Base-by-base conservation (phyloP, 2,329 filamentous ascomycete genomes). In the Xylariaceae sp. region DNA sequence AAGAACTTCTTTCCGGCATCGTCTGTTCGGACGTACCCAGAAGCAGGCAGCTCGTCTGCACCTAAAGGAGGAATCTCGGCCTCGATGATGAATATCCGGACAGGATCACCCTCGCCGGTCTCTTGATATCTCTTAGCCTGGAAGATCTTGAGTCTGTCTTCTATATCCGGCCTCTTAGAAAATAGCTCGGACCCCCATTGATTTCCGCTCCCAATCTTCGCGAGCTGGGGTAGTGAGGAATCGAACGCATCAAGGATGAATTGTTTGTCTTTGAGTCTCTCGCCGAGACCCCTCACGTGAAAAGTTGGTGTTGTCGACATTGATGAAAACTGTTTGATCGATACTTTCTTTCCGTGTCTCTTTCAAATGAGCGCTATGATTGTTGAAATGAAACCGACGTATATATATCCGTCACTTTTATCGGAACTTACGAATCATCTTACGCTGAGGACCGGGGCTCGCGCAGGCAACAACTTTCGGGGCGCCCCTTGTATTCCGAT, bases 241-340 rank as follows among this genome's bases (percentile, higher is more conserved):
- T 65, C 56, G 47, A 56, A 64, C 1, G 63, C 49, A 21, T 53
- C 53, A 11, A 63, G 34, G 8, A 61, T 43, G 50, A 63, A 63
- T 16, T 60, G 34, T 16, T 17, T 44, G 16, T 65, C 62, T 9
- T 48, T 44, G 8, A 17, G n/a, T 17, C 43, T 44, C 9, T 56
- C 53, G 3, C 17, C 9, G 14, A 57, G 31, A 4, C 48, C 49
- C n/a, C 53, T 49, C 4, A 60, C 16, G 7, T 57, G 53, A 8
- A 60, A 60, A 16, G 19, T 37, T 14, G 44, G 44, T 6, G 39
- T 36, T 12, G 12, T 12, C 14, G 57, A 36, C 57, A 60, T 60
- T 33, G 16, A 7, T 14, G n/a, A 7, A 29, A 43, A 16, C 9
- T 5, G 23, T 14, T 34, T 36, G 17, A n/a, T n/a, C n/a, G n/a